phyloP scores from a whole-genome alignment of 75 land plant genomes.

The Selaginella tamariscina region DNA sequence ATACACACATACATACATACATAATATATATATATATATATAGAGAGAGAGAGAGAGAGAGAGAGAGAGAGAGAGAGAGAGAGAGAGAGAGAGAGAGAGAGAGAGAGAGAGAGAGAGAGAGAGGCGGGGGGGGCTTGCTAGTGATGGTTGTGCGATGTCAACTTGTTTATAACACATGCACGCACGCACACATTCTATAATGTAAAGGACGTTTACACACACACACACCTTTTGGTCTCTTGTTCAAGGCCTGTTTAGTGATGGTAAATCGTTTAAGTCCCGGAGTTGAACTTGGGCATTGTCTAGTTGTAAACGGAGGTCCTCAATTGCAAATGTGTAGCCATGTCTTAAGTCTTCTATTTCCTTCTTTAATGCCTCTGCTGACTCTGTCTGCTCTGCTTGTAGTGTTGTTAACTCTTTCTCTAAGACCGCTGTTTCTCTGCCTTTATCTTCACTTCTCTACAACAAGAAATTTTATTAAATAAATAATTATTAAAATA shows the following conservation, averaged over 20 bases:
- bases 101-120: no score
- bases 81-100: no score
- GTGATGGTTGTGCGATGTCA: no score
- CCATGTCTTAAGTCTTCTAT: conserved; percentile 8
- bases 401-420: conserved; percentile 5
- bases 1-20: no score
- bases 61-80: no score
- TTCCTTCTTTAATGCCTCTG: conserved; percentile 16
- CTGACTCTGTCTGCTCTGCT: conserved; percentile 12
- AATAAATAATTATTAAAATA: no score
- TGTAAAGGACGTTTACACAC: no score
- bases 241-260: conserved; percentile 17
- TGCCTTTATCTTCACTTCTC: not conserved
- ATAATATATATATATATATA: no score
- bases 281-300: conserved; percentile 24
- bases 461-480: not conserved
- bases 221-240: conserved; percentile 23
- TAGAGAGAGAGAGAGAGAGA: no score
- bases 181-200: no score
- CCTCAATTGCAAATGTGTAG: conserved; percentile 15
- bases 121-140: no score
- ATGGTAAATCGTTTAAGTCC: conserved; percentile 25
- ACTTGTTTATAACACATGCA: no score
- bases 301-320: conserved; percentile 22
- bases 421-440: conserved; percentile 6